Evolutionary conservation across 1,284 basidiomycete genomes (phyloP).

Genomic region (Coniferiporia sulphurascens): DNA sequence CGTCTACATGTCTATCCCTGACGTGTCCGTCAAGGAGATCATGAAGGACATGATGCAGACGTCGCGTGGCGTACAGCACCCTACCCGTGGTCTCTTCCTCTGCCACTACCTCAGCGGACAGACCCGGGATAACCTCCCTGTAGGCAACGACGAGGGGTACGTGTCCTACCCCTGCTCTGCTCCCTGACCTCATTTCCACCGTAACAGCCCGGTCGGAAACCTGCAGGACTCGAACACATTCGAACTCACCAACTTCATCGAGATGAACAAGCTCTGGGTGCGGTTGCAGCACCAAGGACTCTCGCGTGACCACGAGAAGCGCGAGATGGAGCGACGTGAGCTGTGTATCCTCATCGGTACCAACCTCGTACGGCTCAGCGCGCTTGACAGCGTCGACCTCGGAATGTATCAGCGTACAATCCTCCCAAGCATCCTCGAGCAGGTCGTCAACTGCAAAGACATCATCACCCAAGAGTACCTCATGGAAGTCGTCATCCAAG

Average conservation of each 20-base stretch:
- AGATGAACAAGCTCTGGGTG: constrained; percentile 99
- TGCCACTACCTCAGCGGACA: constrained; percentile 62
- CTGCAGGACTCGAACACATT: constrained; percentile 91
- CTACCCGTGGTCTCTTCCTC: constrained; percentile 87
- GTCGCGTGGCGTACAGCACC: constrained; percentile 92
- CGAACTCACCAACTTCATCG: constrained; percentile 94
- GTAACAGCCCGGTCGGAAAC: constrained; percentile 72
- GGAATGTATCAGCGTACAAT: constrained; percentile 83
- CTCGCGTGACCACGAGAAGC: constrained; percentile 90
- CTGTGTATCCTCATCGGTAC: constrained; percentile 92
- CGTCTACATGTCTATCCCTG: constrained; percentile 48
- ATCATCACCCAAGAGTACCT: constrained; percentile 96
- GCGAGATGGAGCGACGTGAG: constrained; percentile 90
- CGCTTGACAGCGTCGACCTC: constrained; percentile 90
- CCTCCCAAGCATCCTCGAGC: constrained; percentile 86
- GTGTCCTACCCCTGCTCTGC: constrained; percentile 26
- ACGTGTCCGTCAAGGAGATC: constrained; percentile 94
- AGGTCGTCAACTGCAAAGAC: constrained; percentile 95
- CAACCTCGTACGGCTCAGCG: constrained; percentile 88
- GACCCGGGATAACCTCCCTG: constrained; percentile 75
- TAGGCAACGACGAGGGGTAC: constrained; percentile 76
- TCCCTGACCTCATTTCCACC: neutral
- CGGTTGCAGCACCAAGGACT: constrained; percentile 91
- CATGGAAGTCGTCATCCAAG: constrained; percentile 98
- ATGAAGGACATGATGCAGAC: constrained; percentile 99